Base-by-base conservation (phyloP, 306 rosid genomes). In the Cicer arietinum region DNA sequence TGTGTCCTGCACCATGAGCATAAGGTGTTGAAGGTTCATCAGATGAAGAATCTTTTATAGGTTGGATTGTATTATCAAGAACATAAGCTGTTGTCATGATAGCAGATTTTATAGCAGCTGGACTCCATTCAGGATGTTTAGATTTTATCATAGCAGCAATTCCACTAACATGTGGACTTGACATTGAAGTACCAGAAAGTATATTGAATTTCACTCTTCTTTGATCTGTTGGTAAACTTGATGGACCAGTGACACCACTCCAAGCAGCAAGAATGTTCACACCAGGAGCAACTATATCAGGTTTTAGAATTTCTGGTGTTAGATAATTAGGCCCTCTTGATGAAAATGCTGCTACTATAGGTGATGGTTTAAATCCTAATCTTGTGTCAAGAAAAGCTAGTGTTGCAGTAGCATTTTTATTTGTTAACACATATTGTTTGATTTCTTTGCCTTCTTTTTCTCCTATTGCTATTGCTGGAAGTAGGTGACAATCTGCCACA, bases 191-290 rank as follows among this genome's bases (percentile, higher is more conserved):
- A 57, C 97, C 99, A 0, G 99, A 92, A 35, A 94, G 89, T 6
- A 94, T 86, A 64, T 91, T 94, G 81, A 94, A 94, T 82, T 89
- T 85, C 13, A 92, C 96, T 11, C 89, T 89, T 42, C 98, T 52
- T 7, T 30, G 67, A 73, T 94, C 98, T 0, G 89, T 83, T 6
- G 89, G 73, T 57, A 91, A 83, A 46, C 97, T 88, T 39, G 98
- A 94, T 0, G 98, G 98, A 25, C 95, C 95, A 7, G 82, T 48
- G 2, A 57, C 43, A 0, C 89, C 98, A 0, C 89, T 87, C 98
- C 98, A 94, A 14, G 97, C 97, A n/a, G 98, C 98, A n/a, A 94
- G 90, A 74, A 94, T 94, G 89, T 94, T 94, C 71, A 94, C 98
- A 1, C 98, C 98, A 0, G 98, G 98, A 6, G 98, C 98, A 1